These are phyloP conservation scores for Trichosporon sp. DNA, from an alignment of 1,284 basidiomycete species.

Conservation along the genomic window DNA sequence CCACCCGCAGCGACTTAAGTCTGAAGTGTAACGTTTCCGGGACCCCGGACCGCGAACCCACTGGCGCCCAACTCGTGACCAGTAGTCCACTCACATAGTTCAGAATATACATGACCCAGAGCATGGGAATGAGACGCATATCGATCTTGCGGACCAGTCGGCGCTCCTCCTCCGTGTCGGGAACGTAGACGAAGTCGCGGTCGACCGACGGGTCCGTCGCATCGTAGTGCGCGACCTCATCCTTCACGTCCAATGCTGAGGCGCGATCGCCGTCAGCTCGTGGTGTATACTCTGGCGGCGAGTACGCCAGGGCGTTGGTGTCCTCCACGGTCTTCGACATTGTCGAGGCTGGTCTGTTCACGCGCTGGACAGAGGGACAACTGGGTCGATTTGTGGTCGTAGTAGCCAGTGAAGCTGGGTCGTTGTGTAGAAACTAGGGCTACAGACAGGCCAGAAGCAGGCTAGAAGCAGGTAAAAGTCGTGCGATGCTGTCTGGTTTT, in stretches of 20 bases:
- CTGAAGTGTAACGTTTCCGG: too few relatives aligned
- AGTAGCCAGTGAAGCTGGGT: background rate
- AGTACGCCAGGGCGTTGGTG: background rate
- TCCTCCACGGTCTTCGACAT: background rate
- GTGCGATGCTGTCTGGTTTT: too few relatives aligned
- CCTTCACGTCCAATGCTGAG: background rate
- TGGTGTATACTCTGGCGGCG: background rate
- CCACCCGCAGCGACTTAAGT: too few relatives aligned
- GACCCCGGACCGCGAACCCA: background rate
- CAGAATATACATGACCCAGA: conserved; percentile 33
- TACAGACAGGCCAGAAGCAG: too few relatives aligned
- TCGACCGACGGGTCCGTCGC: background rate
- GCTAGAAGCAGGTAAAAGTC: too few relatives aligned
- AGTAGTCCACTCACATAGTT: conserved; percentile 15
- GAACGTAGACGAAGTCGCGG: conserved; percentile 22
- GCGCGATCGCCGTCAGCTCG: background rate
- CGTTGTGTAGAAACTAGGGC: too few relatives aligned
- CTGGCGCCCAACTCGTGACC: too few relatives aligned
- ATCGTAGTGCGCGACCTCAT: background rate
- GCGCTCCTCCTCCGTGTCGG: conserved; percentile 41
- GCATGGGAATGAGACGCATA: conserved; percentile 35
- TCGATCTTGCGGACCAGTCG: conserved; percentile 47
- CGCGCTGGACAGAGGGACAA: too few relatives aligned
- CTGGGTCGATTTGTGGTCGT: background rate
- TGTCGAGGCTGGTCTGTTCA: background rate